These are phyloP conservation scores for Scedosporium aurantiacum DNA, from an alignment of 2,329 filamentous ascomycete genomes.

Conservation along the genomic window DNA sequence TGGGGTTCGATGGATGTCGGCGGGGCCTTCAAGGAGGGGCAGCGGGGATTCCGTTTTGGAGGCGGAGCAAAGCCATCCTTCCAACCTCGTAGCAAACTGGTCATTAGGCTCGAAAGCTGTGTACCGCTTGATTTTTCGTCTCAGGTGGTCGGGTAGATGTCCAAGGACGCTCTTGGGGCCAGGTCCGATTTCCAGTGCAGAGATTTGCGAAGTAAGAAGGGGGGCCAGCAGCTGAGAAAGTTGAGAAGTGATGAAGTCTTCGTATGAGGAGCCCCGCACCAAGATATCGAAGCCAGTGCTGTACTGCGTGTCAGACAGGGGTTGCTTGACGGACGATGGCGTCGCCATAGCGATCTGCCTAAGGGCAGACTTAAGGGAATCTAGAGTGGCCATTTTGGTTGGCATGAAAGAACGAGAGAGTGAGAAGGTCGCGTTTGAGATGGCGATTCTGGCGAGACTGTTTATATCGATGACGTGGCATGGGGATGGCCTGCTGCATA, in stretches of 20 bases:
- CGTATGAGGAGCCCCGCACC: slow-evolving; percentile 25
- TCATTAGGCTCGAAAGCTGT: slow-evolving; percentile 41
- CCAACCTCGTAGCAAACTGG: slow-evolving; percentile 31
- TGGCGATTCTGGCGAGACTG: too few relatives aligned
- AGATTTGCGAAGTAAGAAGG: slow-evolving; percentile 30
- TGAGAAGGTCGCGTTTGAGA: too few relatives aligned
- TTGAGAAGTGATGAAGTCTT: slow-evolving; percentile 40
- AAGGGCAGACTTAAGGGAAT: slow-evolving; percentile 29
- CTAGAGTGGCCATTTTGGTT: slow-evolving; percentile 29
- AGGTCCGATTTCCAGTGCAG: slow-evolving; percentile 48
- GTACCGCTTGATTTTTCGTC: slow-evolving; percentile 36
- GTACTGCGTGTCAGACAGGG: slow-evolving; percentile 37
- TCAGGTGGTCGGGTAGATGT: slow-evolving; percentile 29
- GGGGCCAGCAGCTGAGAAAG: slow-evolving; percentile 28
- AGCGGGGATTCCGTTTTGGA: slow-evolving; percentile 22
- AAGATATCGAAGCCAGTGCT: slow-evolving; percentile 35
- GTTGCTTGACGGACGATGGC: slow-evolving; percentile 13
- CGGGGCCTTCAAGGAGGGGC: slow-evolving; percentile 25
- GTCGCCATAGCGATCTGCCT: slow-evolving; percentile 17
- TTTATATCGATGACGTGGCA: too few relatives aligned
- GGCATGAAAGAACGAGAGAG: neutral
- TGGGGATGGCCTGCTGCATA: too few relatives aligned
- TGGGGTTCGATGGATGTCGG: slow-evolving; percentile 25
- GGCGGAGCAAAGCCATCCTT: slow-evolving; percentile 27
- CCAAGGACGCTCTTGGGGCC: slow-evolving; percentile 44